Evolutionary conservation across 2,329 filamentous ascomycete genomes (phyloP).

Genomic region (Aspergillus fumigatiaffinis): DNA sequence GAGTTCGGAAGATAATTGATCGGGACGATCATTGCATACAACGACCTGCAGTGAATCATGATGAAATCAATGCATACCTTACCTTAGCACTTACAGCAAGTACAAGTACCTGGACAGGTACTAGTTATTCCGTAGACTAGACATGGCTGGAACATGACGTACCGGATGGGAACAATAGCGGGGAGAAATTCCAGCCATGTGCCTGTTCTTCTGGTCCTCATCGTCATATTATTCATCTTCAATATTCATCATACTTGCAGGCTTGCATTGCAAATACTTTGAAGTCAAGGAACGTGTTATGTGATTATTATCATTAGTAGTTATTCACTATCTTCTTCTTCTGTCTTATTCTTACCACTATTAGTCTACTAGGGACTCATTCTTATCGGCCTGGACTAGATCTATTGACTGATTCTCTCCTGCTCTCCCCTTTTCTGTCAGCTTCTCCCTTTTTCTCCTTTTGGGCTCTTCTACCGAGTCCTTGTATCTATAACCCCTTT

Average conservation of each 20-base stretch:
- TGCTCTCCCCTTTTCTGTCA: neutral
- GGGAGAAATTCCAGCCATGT: too few relatives aligned
- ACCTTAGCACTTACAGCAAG: too few relatives aligned
- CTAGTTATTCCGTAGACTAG: too few relatives aligned
- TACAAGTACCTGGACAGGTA: too few relatives aligned
- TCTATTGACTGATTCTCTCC: neutral
- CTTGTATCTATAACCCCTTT: neutral
- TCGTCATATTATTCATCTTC: too few relatives aligned
- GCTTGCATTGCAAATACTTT: too few relatives aligned
- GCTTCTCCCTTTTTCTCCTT: neutral
- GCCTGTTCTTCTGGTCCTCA: too few relatives aligned
- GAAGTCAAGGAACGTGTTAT: too few relatives aligned
- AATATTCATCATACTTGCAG: constrained; percentile 10
- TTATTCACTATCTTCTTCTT: neutral
- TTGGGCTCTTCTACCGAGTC: neutral
- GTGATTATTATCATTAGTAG: too few relatives aligned
- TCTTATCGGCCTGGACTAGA: neutral
- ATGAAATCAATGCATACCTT: neutral
- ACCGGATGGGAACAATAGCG: neutral
- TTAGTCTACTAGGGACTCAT: too few relatives aligned
- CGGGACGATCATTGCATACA: neutral
- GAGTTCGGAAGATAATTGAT: neutral
- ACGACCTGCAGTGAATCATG: neutral
- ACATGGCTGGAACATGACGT: neutral
- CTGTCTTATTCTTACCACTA: neutral